Evolutionary conservation across 768 basidiomycete species (phyloP).

Genomic region (Boletus coccyginus): DNA sequence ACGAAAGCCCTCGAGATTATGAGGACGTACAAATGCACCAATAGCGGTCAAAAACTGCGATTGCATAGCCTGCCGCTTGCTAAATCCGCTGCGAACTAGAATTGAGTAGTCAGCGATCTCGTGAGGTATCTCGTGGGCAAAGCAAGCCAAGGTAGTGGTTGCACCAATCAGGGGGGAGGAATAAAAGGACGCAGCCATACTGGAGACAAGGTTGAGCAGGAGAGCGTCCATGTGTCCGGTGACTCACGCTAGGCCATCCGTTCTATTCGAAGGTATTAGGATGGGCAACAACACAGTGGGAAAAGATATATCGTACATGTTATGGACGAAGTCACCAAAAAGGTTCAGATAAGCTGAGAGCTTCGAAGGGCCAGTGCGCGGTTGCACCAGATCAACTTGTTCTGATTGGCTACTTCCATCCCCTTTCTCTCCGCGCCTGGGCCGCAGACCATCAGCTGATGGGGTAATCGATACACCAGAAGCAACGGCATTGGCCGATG

Average conservation of each 20-base stretch:
- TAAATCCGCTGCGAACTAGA: conserved; percentile 84
- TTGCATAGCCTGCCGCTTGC: conserved; percentile 89
- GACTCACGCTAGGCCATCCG: conserved; percentile 88
- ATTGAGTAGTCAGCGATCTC: conserved; percentile 99
- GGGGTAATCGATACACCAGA: conserved; percentile 47
- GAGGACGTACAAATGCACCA: conserved; percentile 73
- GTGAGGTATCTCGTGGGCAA: conserved; percentile 93
- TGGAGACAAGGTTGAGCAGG: conserved; percentile 27
- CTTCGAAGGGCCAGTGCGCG: conserved; percentile 62
- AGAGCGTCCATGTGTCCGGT: conserved; percentile 1
- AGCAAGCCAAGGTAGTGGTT: conserved; percentile 92
- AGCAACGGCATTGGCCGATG: conserved; percentile 32
- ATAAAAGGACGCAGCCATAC: conserved; percentile 96
- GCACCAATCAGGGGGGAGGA: conserved; percentile 93
- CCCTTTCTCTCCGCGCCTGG: conserved; percentile 37
- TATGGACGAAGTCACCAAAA: conserved; percentile 92
- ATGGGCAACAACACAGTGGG: conserved; percentile 14
- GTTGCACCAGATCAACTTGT: conserved; percentile 21
- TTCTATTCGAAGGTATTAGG: conserved; percentile 43
- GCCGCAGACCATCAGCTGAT: conserved; percentile 47
- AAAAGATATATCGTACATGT: conserved; percentile 55
- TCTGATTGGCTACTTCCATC: conserved; percentile 20
- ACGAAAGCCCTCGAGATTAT: conserved; percentile 2
- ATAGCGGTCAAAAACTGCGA: conserved; percentile 90
- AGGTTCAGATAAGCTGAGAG: conserved; percentile 90